Conservation (phyloP, 2,329 filamentous ascomycete species). For the Stachybotrys chartarum region DNA sequence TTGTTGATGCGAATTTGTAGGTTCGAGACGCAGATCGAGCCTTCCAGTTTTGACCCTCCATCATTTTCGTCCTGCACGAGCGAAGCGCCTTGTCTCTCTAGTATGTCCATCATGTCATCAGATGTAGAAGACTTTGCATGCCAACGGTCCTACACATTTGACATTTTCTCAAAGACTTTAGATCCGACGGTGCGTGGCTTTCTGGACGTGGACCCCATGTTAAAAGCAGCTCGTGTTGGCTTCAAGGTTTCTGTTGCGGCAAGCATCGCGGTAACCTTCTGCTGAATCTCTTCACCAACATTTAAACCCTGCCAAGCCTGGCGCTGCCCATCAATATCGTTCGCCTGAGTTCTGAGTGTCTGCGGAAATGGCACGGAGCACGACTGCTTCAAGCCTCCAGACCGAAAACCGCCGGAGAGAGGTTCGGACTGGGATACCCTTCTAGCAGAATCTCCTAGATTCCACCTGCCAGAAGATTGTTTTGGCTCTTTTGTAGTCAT, state of each 20-base stretch:
- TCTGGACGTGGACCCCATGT: constrained; percentile 11
- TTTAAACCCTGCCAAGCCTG: not conserved
- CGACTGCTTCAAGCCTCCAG: not conserved
- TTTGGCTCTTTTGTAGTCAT: not conserved
- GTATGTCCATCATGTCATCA: not conserved
- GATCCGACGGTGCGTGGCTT: constrained; percentile 19
- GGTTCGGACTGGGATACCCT: not conserved
- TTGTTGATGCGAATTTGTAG: constrained; percentile 26
- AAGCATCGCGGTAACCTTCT: constrained; percentile 29
- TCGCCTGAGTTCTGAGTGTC: not conserved
- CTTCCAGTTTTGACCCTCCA: not conserved
- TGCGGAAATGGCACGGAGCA: not conserved
- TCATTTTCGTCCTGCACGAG: not conserved
- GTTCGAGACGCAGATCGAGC: constrained; percentile 14
- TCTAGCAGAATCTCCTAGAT: not conserved
- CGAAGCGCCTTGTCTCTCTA: not conserved
- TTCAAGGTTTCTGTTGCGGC: constrained; percentile 27
- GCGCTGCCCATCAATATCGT: not conserved
- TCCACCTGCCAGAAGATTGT: not conserved
- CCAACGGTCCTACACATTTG: constrained; percentile 23
- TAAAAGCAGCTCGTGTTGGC: constrained; percentile 11
- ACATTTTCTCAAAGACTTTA: constrained; percentile 24
- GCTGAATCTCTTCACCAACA: constrained; percentile 13
- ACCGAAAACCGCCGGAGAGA: not conserved
- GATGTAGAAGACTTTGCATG: constrained; percentile 18